Base-by-base conservation (phyloP, 495 filamentous ascomycete species). In the Penicillium tannophilum region DNA sequence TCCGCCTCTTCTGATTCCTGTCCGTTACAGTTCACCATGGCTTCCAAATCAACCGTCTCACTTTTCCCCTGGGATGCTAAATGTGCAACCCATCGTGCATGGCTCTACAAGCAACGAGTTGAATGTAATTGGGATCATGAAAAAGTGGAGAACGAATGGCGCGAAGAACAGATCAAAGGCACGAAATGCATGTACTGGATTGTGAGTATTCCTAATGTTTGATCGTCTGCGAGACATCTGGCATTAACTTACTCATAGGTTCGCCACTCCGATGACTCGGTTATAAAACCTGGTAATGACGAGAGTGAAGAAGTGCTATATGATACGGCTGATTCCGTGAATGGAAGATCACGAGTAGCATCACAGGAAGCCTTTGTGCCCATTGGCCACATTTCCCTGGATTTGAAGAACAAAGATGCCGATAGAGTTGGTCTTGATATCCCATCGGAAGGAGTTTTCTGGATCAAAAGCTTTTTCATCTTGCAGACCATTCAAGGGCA, bases 331-430 rank as follows among this genome's bases (percentile, higher is more conserved):
- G 35, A 24, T 31, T 51, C 63, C 11, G 54, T 71, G 16, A 63
- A 71, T 39, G 61, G 49, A 14, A 57, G 55, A 2, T 16, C 56
- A 42, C 61, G 68, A 16, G 17, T 61, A 28, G 49, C 66, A 35
- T 56, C 66, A 10, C 50, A 56, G 2, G 24, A 35, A 49, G 19
- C 41, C 6, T 69, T 71, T 33, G 20, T 55, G n/a, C 68, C 68
- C 4, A 60, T 73, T 28, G 71, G 71, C 11, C 71, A 73, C 16
- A 70, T 73, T 26, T 72, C 69, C 9, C 35, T 73, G 3, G 71
- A 73, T 44, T 57, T 64, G 1, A 52, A 60, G 6, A 63, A 66
- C 35, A 30, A 45, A 11, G 62, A 66, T 12, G 56, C 59, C 8
- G 61, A 64, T 39, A 43, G 46, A 19, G 10, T 69, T 43, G 60